Evolutionary conservation across 768 basidiomycete genomes (phyloP), one percentile per base, ranked within the genome.

Genomic region (Lentinula edodes): DNA sequence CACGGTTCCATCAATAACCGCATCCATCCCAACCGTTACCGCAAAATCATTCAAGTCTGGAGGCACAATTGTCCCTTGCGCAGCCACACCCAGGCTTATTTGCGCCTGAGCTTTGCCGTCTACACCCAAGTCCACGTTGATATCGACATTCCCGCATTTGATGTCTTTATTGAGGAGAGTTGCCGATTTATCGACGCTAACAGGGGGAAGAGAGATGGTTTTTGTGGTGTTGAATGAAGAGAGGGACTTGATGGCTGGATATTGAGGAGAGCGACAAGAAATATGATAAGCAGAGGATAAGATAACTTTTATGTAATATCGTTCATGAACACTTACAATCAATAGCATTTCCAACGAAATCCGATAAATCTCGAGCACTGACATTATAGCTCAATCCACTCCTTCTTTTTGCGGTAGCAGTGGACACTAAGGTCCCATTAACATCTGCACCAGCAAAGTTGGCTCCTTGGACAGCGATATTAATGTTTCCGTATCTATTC

Each of bases 51-150:
- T 61, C 4, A 82, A 63, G 32, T 74, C 68, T 0, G 79, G 80
- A 2, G 82, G 83, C 2, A 81, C 58, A 52, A 84, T 69, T 5
- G 78, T 78, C 13, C 83, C 82, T 34, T 61, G 68, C 0, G 75
- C 79, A 6, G 73, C 77, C 6, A 82, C 67, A 12, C 79, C 80
- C 18, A 80, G 63, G 9, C 70, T 69, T 1, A 73, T 72, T 3
- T 71, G 62, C 0, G 73, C 77, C 51, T 76, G 69, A 3, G 74
- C 75, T 32, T 70, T 70, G 13, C 50, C 59, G 39, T 60, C 51
- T 6, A 70, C 71, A 20, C 69, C 65, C 5, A 74, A 63, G 56
- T 75, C 72, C 0, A 72, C 65, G n/a, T 66, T 70, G 9, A 75
- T 36, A 39, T 66, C 60, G 0, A 69, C 75, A 1, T 48, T 60